Percentiles rank a stretch among this genome's conserved stretches.
Conservation (phyloP, 148 eudicot genomes). For the Camellia sinensis region DNA sequence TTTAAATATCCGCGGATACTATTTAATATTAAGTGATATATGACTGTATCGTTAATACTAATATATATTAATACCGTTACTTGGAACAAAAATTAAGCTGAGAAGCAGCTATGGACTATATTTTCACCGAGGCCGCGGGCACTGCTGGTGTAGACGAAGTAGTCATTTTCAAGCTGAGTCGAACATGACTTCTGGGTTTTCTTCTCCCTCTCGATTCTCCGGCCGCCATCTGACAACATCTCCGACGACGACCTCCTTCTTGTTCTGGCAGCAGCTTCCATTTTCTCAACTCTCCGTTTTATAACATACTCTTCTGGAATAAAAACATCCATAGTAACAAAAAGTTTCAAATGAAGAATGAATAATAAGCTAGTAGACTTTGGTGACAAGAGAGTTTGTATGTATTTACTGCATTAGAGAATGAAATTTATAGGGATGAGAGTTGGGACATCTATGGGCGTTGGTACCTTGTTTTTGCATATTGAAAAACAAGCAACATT, state of each 20-base stretch:
- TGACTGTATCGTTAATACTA: no score
- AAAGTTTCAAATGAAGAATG: no score
- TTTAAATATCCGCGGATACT: no score
- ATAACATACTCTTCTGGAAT: constrained; percentile 37
- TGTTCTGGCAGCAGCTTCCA: background rate
- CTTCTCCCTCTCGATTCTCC: background rate
- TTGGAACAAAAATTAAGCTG: background rate
- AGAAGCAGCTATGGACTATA: background rate
- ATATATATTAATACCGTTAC: no score
- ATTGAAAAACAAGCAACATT: background rate
- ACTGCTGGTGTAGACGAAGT: background rate
- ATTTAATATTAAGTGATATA: no score
- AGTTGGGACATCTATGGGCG: constrained; percentile 10
- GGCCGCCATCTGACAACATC: background rate
- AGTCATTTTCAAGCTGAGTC: background rate
- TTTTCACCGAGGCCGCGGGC: background rate
- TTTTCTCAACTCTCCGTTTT: constrained; percentile 30
- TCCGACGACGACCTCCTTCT: background rate
- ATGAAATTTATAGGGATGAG: background rate
- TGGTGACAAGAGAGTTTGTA: no score
- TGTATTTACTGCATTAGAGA: no score
- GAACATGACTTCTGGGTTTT: background rate
- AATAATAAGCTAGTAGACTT: no score
- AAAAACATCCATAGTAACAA: constrained; percentile 29
- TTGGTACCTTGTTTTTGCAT: background rate